Evolutionary conservation across 1,284 basidiomycete species (phyloP), one percentile per base, ranked within the genome.

Genomic region (Nidula niveotomentosa): DNA sequence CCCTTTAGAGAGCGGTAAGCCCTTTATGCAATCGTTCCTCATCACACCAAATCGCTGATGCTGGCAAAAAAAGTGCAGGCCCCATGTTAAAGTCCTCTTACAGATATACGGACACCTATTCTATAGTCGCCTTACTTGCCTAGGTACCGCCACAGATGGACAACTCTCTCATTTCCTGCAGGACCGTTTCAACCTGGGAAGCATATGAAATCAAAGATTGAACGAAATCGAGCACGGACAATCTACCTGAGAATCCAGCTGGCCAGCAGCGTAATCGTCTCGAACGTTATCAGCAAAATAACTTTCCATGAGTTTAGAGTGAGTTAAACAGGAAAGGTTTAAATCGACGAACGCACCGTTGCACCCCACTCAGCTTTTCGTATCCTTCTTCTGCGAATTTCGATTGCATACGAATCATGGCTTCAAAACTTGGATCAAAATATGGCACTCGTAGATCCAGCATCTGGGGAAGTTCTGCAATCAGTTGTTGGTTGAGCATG

Each of bases 321-420:
- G 39, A 41, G 39, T 30, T 30, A 30, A 30, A 30, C 36, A 33
- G 56, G 35, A 13, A 53, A 50, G 36, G 49, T 9, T 53, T n/a
- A 15, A 39, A 51, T 12, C 5, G 15, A 6, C 12, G 39, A 10
- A 67, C 75, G 43, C 59, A 90, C 85, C 95, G 78, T 72, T 99
- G 97, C 3, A 99, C 97, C 47, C 94, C 90, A 46, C 95, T 93
- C 53, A 99, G 81, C 76, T 97, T 98, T 76, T 99, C 96, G 70
- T 99, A 99, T 0, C 94, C 97, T 65, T 98, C 96, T 69, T 98
- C 93, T 1, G 96, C 94, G 66, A 98, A 98, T 65, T 95, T 94
- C 67, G 93, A 86, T 71, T 99, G 96, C 84, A 97, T 93, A 44
- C 97, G 85, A 63, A 98, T 93, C 96, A 99, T 98, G 36, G 96